Base-by-base conservation (phyloP, 495 filamentous ascomycete species). In the Chaetomium tenue region DNA sequence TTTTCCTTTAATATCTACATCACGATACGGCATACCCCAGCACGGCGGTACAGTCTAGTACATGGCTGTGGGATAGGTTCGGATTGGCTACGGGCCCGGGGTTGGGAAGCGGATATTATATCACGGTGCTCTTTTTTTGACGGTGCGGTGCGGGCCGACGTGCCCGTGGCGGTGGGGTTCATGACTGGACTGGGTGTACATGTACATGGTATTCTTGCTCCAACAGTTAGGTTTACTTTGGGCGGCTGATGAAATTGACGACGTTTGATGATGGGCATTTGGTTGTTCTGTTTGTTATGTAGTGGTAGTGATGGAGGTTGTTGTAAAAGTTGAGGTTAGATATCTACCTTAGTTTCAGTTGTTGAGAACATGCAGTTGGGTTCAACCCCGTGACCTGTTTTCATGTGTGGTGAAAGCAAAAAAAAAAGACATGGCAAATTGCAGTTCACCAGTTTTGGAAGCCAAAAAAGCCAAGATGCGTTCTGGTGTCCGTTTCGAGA, bases 161-260 rank as follows among this genome's bases (percentile, higher is more conserved):
- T 6, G 28, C 28, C 28, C 28, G 3, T 3, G 16, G 4, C 46
- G 28, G 51, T 7, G 28, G 15, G 13, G 20, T 53, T 48, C 26
- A 30, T 54, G 51, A 33, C 13, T 18, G 0, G 51, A 20, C 13
- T 18, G 4, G 51, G 16, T 56, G 30, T 56, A 40, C 39, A 23
- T 23, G 33, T 56, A 56, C 53, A 39, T 12, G 33, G 33, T 56
- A 56, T 56, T 54, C 30, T 40, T 56, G 28, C 33, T 56, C 18
- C 33, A 18, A 40, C 53, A 56, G 30, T 23, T 39, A 37, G 15
- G 6, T n/a, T 16, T 18, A 28, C 51, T 23, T 15, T 18, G 40
- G 18, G 51, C 25, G 51, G 51, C 18, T 37, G 53, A 40, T 16
- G 20, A 56, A 40, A 56, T 56, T 56, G 53, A 56, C 13, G 28